Conservation (phyloP, 345 rosid genomes). For the Euphorbia peplus region DNA sequence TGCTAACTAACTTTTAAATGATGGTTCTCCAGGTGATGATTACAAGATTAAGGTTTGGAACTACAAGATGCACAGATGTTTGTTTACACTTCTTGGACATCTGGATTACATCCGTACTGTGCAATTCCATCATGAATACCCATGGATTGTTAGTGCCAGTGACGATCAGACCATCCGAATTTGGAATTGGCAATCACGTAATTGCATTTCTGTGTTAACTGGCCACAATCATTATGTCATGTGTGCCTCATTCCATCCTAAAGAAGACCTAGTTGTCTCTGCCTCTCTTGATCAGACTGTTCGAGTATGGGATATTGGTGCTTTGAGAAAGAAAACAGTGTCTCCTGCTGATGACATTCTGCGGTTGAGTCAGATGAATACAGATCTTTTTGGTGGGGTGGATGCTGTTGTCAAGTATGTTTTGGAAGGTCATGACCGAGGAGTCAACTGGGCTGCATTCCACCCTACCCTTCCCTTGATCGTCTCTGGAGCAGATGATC, state of each 20-base stretch:
- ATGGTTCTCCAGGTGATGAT: conserved; percentile 72
- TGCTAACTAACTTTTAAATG: background rate
- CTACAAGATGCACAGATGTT: conserved; percentile 81
- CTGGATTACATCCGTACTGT: conserved; percentile 96
- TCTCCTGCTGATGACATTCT: conserved; percentile 90
- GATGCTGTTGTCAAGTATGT: conserved; percentile 96
- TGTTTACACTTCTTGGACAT: conserved; percentile 94
- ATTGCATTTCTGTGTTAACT: conserved; percentile 89
- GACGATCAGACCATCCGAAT: conserved; percentile 97
- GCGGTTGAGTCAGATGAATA: conserved; percentile 86
- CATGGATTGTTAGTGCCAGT: conserved; percentile 99
- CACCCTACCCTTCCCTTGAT: conserved; percentile 93
- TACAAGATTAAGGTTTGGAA: conserved; percentile 99
- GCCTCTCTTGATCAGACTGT: conserved; percentile 97
- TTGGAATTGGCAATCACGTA: conserved; percentile 99
- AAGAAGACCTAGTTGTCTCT: conserved; percentile 94
- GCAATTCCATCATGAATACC: conserved; percentile 93
- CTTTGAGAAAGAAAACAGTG: conserved; percentile 78
- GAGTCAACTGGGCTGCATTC: conserved; percentile 98
- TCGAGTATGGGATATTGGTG: conserved; percentile 96
- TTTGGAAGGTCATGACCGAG: conserved; percentile 96
- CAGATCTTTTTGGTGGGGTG: conserved; percentile 90
- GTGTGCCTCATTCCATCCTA: conserved; percentile 97
- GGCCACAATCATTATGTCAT: conserved; percentile 99
- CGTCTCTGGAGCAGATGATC: conserved; percentile 98